Conservation (phyloP, 169 alveolate genomes). For the Plasmodium ovale region DNA sequence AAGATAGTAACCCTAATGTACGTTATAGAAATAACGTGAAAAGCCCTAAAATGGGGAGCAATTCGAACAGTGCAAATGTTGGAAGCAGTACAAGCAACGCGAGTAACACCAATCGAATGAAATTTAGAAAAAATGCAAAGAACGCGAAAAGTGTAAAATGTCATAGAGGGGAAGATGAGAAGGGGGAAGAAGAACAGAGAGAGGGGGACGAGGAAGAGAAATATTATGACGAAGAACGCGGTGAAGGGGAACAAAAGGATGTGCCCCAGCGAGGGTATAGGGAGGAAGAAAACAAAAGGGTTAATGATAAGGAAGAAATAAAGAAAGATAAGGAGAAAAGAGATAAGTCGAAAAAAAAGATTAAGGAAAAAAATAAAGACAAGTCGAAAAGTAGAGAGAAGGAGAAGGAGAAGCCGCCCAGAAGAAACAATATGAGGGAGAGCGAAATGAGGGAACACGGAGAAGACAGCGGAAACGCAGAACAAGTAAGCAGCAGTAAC, state of each 20-base stretch:
- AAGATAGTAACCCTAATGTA: no score
- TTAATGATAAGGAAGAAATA: not conserved
- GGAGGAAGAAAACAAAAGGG: not conserved
- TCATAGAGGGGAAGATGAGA: not conserved
- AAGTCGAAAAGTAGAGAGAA: constrained; percentile 9
- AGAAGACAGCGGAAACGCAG: not conserved
- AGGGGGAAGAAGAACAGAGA: not conserved
- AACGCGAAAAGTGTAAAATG: not conserved
- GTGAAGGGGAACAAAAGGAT: constrained; percentile 11
- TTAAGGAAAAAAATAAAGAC: constrained; percentile 29
- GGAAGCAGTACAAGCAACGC: no score
- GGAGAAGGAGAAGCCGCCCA: not conserved
- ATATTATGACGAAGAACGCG: not conserved
- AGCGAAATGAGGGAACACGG: not conserved
- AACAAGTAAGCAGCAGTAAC: not conserved
- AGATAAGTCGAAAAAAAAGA: constrained; percentile 16
- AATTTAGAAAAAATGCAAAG: no score
- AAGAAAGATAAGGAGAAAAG: constrained; percentile 7
- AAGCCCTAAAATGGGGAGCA: no score
- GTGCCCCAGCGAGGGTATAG: not conserved
- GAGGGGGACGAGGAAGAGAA: not conserved
- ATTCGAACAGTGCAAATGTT: no score
- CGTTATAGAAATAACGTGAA: no score
- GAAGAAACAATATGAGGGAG: not conserved
- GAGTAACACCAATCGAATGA: no score